A percentile compares a stretch with the other conserved stretches of the same genome.
Evolutionary conservation across 139 green algal species (phyloP).

Genomic region (Chlorella vulgaris): DNA sequence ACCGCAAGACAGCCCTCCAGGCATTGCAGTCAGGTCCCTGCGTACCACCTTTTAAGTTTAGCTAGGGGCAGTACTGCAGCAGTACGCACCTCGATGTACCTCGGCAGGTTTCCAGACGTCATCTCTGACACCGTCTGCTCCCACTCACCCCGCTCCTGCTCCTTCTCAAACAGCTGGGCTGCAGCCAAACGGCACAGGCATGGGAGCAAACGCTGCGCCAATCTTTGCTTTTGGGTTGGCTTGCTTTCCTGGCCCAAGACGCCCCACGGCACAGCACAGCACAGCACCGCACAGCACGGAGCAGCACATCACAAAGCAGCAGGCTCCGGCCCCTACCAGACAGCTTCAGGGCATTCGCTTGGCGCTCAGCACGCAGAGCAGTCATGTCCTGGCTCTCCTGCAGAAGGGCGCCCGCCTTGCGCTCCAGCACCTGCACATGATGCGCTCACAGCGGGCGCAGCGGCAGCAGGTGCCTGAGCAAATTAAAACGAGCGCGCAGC

Average conservation of each 20-base stretch:
- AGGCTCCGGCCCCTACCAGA: not conserved
- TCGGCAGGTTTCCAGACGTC: conserved; percentile 29
- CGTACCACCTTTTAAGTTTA: not conserved
- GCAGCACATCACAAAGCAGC: not conserved
- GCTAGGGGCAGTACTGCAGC: not conserved
- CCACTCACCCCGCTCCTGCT: conserved; percentile 39
- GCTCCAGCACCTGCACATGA: conserved; percentile 38
- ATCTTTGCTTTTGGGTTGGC: no score
- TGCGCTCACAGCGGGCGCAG: not conserved
- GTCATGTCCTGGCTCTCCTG: conserved; percentile 35
- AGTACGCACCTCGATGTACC: conserved; percentile 25
- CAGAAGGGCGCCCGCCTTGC: conserved; percentile 28
- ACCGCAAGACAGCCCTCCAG: not conserved
- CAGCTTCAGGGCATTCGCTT: conserved; percentile 15
- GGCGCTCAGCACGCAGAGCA: not conserved
- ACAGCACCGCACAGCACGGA: not conserved
- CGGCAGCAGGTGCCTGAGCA: not conserved
- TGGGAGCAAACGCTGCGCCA: not conserved
- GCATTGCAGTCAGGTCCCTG: no score
- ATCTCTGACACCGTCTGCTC: conserved; percentile 7
- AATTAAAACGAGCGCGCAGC: not conserved
- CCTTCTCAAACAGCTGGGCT: conserved; percentile 27
- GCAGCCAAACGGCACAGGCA: not conserved
- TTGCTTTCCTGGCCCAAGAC: no score
- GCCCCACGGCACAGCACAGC: no score